Conservation (phyloP, 257 asterid species). For the Scutellaria galericulata region DNA sequence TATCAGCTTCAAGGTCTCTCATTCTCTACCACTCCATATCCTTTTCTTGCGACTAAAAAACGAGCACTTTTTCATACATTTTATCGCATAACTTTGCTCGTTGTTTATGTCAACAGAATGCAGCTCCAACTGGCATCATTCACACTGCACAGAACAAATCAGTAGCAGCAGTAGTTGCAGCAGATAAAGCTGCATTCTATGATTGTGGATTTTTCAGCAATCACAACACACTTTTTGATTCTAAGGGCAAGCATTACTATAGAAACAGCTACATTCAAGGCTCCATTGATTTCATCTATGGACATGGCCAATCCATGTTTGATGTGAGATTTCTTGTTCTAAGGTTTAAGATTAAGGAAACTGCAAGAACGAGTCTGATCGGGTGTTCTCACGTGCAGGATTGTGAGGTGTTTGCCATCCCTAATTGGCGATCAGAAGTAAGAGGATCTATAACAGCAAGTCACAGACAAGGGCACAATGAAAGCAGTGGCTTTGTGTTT, state of each 20-base stretch:
- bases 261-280: slow-evolving; percentile 78
- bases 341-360: background rate
- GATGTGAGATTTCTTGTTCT: slow-evolving; percentile 46
- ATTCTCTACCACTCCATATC: background rate
- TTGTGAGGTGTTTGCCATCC: slow-evolving; percentile 71
- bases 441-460: slow-evolving; percentile 76
- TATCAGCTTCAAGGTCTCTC: slow-evolving; percentile 74
- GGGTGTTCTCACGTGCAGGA: slow-evolving; percentile 44
- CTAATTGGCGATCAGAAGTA: slow-evolving; percentile 50
- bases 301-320: slow-evolving; percentile 69
- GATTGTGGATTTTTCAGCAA: slow-evolving; percentile 73
- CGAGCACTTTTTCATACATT: no score
- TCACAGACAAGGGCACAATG: slow-evolving; percentile 54
- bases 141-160: slow-evolving; percentile 46
- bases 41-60: background rate
- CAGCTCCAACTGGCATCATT: slow-evolving; percentile 48
- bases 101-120: slow-evolving; percentile 47
- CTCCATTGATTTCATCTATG: slow-evolving; percentile 74
- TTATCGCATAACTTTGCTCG: background rate
- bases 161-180: slow-evolving; percentile 74
- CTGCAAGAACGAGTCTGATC: background rate
- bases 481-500: slow-evolving; percentile 74
- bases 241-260: slow-evolving; percentile 77
- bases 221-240: slow-evolving; percentile 76
- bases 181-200: slow-evolving; percentile 74